A percentile compares a stretch with the other conserved stretches of the same genome.
phyloP scores from a whole-genome alignment of 2,329 filamentous ascomycete genomes.

The Cadophora sp. region DNA sequence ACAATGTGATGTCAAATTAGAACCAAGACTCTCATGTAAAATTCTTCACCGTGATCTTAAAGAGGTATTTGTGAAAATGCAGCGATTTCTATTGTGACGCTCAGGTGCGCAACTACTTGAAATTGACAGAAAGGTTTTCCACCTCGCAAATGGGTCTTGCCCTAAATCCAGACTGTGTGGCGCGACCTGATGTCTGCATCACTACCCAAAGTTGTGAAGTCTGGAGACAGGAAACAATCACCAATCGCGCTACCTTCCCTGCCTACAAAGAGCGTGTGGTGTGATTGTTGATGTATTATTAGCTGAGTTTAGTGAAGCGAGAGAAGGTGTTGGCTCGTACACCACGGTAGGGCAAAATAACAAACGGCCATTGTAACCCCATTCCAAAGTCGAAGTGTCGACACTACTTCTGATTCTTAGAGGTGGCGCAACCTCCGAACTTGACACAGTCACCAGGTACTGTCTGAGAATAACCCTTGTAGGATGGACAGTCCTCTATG shows the following conservation, averaged over 20 bases:
- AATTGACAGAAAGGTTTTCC: too few relatives aligned
- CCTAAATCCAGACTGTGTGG: too few relatives aligned
- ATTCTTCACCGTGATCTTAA: too few relatives aligned
- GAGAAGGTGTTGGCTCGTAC: too few relatives aligned
- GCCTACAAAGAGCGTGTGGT: background rate
- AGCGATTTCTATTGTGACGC: too few relatives aligned
- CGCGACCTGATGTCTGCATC: too few relatives aligned
- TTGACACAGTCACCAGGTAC: constrained; percentile 1
- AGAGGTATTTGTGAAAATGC: too few relatives aligned
- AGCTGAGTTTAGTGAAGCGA: background rate
- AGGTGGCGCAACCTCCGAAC: background rate
- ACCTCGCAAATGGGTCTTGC: too few relatives aligned
- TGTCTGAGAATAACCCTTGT: constrained; percentile 8
- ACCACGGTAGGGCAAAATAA: too few relatives aligned
- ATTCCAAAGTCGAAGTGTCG: background rate
- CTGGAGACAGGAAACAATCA: background rate
- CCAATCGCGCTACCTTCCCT: too few relatives aligned
- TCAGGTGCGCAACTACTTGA: too few relatives aligned
- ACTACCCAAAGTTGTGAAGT: background rate
- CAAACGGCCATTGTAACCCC: background rate
- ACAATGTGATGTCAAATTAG: background rate
- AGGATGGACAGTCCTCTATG: background rate
- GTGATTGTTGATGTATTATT: background rate
- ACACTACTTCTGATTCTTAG: background rate
- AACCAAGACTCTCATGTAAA: too few relatives aligned